These are phyloP conservation scores for Ustilago curta DNA, from an alignment of 1,284 basidiomycete species.

Conservation along the genomic window DNA sequence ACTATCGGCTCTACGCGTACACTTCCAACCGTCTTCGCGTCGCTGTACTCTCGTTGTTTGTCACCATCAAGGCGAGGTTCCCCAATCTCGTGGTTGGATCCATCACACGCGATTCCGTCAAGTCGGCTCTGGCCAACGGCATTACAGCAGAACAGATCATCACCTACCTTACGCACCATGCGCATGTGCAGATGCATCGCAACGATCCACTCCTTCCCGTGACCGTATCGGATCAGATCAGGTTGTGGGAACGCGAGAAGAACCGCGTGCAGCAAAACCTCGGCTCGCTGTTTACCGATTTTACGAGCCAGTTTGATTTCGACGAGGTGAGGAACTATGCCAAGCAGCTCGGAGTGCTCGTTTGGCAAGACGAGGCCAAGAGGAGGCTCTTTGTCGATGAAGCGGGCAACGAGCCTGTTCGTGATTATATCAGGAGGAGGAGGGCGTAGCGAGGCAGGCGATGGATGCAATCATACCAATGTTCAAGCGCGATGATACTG, in stretches of 20 bases:
- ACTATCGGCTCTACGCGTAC: conserved; percentile 98
- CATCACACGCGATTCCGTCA: conserved; percentile 93
- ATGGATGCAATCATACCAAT: conserved; percentile 1
- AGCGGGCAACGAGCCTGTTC: conserved; percentile 73
- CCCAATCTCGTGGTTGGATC: conserved; percentile 95
- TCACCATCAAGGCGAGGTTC: conserved; percentile 90
- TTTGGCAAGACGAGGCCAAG: conserved; percentile 80
- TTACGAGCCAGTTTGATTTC: conserved; percentile 86
- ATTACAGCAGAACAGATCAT: conserved; percentile 98
- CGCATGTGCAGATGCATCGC: conserved; percentile 97
- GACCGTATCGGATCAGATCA: conserved; percentile 97
- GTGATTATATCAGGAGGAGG: conserved; percentile 59
- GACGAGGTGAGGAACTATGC: conserved; percentile 88
- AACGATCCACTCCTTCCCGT: conserved; percentile 91
- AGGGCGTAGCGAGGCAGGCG: conserved; percentile 12
- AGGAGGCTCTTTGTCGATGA: conserved; percentile 85
- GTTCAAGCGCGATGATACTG: not conserved
- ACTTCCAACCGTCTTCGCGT: conserved; percentile 97
- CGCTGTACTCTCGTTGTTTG: conserved; percentile 93
- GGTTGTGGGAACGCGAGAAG: conserved; percentile 96
- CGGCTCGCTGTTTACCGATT: conserved; percentile 82
- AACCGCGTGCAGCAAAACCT: conserved; percentile 77
- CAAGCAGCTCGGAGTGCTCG: conserved; percentile 80
- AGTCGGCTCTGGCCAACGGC: conserved; percentile 90
- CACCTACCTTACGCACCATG: conserved; percentile 91